Percentiles rank a stretch among this genome's conserved stretches.
phyloP scores from a whole-genome alignment of 768 basidiomycete genomes.

The Tulasnella sp. region DNA sequence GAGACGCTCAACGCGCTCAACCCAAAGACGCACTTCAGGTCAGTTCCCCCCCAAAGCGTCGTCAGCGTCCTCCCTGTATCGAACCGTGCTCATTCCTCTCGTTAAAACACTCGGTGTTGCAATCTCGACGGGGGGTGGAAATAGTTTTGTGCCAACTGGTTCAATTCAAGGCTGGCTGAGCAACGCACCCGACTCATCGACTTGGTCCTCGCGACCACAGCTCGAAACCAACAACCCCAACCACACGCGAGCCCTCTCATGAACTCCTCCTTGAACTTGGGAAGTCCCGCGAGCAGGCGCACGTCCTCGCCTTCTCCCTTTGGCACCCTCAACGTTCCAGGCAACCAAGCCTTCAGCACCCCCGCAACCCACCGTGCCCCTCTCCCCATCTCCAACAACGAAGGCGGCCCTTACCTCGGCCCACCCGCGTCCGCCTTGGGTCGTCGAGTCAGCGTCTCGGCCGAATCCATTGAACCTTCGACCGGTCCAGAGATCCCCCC shows the following conservation, averaged over 20 bases:
- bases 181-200: constrained; percentile 70
- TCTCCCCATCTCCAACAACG: constrained; percentile 20
- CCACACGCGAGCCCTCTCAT: constrained; percentile 45
- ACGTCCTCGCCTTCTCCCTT: constrained; percentile 54
- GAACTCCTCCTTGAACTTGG: constrained; percentile 43
- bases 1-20: constrained; percentile 77
- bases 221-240: constrained; percentile 40
- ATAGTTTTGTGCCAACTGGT: constrained; percentile 82
- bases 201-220: constrained; percentile 44
- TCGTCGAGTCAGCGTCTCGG: constrained; percentile 88
- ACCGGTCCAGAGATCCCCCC: constrained; percentile 55
- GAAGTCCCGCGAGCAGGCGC: constrained; percentile 35
- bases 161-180: constrained; percentile 78
- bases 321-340: constrained; percentile 70
- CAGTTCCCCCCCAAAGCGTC: constrained; percentile 27
- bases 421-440: constrained; percentile 59
- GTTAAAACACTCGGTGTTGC: not conserved
- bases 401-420: constrained; percentile 23
- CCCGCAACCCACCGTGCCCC: constrained; percentile 51
- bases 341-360: constrained; percentile 61
- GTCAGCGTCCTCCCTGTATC: not conserved
- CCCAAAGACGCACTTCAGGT: constrained; percentile 81
- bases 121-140: not conserved
- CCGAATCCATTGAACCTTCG: constrained; percentile 88
- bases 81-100: not conserved